Conservation (phyloP, 768 basidiomycete species). For the Podaxis pistillaris region DNA sequence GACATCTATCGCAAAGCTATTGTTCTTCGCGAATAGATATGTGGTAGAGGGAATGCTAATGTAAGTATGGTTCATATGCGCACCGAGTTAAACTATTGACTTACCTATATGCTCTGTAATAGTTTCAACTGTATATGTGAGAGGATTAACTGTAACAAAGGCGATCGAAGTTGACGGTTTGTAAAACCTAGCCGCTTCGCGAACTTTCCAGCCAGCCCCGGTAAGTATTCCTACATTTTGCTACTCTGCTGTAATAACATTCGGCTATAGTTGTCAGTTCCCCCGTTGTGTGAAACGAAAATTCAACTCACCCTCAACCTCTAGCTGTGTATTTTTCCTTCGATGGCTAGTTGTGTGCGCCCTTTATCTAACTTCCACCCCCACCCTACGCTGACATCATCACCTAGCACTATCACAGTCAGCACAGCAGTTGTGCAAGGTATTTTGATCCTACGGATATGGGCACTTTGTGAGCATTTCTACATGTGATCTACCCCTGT, state of each 20-base stretch:
- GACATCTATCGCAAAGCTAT: constrained; percentile 22
- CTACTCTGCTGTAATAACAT: neutral
- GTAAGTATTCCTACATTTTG: constrained; percentile 6
- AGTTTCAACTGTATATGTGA: constrained; percentile 30
- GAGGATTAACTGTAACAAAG: neutral
- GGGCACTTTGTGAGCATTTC: constrained; percentile 25
- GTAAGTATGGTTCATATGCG: constrained; percentile 16
- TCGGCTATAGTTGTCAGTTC: neutral
- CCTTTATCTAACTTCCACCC: neutral
- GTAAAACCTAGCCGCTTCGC: constrained; percentile 20
- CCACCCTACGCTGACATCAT: neutral
- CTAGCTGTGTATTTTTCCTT: constrained; percentile 28
- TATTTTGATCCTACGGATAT: constrained; percentile 26
- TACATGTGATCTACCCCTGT: neutral
- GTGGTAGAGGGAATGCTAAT: constrained; percentile 27
- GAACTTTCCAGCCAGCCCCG: constrained; percentile 17
- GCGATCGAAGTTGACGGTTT: neutral
- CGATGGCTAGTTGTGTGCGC: constrained; percentile 27
- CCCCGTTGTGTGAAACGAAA: neutral
- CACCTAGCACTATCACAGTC: constrained; percentile 18
- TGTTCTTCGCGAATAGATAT: constrained; percentile 28
- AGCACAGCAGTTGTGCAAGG: constrained; percentile 25
- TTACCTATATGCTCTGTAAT: neutral
- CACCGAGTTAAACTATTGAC: neutral
- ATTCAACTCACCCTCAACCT: neutral